Conservation (phyloP, 176 grass and related monocot species). For the Juncus inflexus region DNA sequence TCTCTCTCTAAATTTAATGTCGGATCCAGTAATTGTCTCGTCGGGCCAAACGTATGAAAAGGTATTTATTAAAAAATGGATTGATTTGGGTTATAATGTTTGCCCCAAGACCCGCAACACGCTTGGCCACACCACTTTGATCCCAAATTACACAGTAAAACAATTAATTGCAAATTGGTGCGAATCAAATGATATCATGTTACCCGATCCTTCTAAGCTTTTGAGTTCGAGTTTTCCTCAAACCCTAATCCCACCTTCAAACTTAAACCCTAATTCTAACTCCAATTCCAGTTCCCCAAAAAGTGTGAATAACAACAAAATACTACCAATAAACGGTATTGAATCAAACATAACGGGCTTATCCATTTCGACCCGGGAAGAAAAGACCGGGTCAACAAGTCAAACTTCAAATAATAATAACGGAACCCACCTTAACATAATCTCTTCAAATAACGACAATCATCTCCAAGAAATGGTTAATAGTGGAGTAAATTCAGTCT, state of each 20-base stretch:
- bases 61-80: slow-evolving; percentile 89
- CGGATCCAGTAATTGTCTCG: slow-evolving; percentile 93
- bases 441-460: slow-evolving; percentile 29
- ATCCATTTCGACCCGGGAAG: slow-evolving; percentile 34
- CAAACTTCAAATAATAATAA: slow-evolving; percentile 21
- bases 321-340: slow-evolving; percentile 33
- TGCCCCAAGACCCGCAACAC: slow-evolving; percentile 88
- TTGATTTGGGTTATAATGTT: slow-evolving; percentile 90
- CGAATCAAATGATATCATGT: slow-evolving; percentile 87
- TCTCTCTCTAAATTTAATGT: slow-evolving; percentile 90
- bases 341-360: slow-evolving; percentile 30
- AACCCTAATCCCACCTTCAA: slow-evolving; percentile 31
- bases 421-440: not conserved
- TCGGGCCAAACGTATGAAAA: slow-evolving; percentile 98
- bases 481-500: slow-evolving; percentile 30
- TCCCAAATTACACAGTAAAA: slow-evolving; percentile 99
- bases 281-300: slow-evolving; percentile 23
- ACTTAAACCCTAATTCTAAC: slow-evolving; percentile 11
- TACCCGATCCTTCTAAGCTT: slow-evolving; percentile 86
- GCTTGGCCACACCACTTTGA: slow-evolving; percentile 91
- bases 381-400: slow-evolving; percentile 22
- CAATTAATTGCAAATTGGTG: slow-evolving; percentile 99
- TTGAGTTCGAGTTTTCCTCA: slow-evolving; percentile 68
- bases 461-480: slow-evolving; percentile 12
- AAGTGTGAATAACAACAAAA: slow-evolving; percentile 26